A percentile compares a stretch with the other conserved stretches of the same genome.
These are phyloP conservation scores for Solanum bulbocastanum DNA, from an alignment of 257 asterid genomes.

Conservation along the genomic window DNA sequence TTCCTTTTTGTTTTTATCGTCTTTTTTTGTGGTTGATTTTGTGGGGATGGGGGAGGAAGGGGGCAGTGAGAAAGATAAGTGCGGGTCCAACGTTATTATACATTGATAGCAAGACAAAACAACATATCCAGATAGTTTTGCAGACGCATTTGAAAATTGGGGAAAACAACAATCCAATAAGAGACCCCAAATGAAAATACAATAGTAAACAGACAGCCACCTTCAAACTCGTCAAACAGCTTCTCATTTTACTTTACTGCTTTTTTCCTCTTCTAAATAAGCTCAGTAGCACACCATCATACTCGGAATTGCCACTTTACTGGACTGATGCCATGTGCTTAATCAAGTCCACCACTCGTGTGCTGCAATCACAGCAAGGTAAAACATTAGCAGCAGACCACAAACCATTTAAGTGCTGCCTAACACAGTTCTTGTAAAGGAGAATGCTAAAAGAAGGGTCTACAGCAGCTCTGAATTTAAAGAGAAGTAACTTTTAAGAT, in stretches of 20 bases:
- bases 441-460: background rate
- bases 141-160: background rate
- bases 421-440: background rate
- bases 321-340: constrained; percentile 45
- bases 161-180: background rate
- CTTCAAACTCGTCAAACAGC: background rate
- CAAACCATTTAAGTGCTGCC: background rate
- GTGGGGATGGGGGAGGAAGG: background rate
- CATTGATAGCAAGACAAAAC: background rate
- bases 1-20: background rate
- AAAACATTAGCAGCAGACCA: background rate
- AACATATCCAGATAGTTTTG: background rate
- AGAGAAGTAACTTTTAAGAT: background rate
- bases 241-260: background rate
- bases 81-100: background rate
- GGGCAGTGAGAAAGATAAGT: background rate
- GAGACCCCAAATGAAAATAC: background rate
- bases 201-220: background rate
- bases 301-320: background rate
- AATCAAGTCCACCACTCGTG: constrained; percentile 69
- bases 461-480: background rate
- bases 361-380: constrained; percentile 27
- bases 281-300: background rate
- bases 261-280: background rate
- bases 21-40: background rate